phyloP scores from a whole-genome alignment of 805 yeast genomes.

The baker's yeast (Saccharomyces cerevisiae) region DNA sequence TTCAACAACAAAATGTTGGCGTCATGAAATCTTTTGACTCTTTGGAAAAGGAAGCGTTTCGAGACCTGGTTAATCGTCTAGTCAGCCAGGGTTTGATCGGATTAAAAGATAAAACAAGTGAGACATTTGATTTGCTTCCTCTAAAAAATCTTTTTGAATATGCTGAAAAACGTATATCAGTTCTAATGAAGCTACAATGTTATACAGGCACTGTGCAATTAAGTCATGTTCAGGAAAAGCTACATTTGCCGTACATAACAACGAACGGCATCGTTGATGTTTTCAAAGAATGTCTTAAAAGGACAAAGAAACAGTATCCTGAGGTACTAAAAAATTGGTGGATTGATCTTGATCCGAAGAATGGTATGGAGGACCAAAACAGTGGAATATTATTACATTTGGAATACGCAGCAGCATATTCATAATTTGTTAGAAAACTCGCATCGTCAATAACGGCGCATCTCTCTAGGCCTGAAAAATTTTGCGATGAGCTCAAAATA shows the following conservation, averaged over 20 bases:
- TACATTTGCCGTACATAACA: slow-evolving; percentile 3
- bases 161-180: slow-evolving; percentile 7
- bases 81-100: background rate
- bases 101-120: background rate
- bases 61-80: background rate
- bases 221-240: slow-evolving; percentile 4
- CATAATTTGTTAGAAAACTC: background rate
- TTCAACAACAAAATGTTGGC: background rate
- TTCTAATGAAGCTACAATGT: slow-evolving; percentile 11
- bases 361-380: background rate
- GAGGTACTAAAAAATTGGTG: slow-evolving; percentile 12
- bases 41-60: background rate
- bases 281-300: slow-evolving; percentile 8
- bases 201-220: slow-evolving; percentile 9
- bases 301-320: slow-evolving; percentile 2
- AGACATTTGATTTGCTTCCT: slow-evolving; percentile 1
- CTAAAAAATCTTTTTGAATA: slow-evolving; percentile 7
- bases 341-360: slow-evolving; percentile 11
- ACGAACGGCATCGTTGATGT: slow-evolving; percentile 9
- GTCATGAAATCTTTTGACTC: background rate
- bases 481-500: background rate
- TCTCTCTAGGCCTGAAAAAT: background rate
- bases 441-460: background rate
- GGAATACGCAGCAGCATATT: slow-evolving; percentile 3
- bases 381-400: slow-evolving; percentile 10